Evolutionary conservation across 495 filamentous ascomycete genomes (phyloP).

Genomic region (Beverwykella pulmonaria): DNA sequence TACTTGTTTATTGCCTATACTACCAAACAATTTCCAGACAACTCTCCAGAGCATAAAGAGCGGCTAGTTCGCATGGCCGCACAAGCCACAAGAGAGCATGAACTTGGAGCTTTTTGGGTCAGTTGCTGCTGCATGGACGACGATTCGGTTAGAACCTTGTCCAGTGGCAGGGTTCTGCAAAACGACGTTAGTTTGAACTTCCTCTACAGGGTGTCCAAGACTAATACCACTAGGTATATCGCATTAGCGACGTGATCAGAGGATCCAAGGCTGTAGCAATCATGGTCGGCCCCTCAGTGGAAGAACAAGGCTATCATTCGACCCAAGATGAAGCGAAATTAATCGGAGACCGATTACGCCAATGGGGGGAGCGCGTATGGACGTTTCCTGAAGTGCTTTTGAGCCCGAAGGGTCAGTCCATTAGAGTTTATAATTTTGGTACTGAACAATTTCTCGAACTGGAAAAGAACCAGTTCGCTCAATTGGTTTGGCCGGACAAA

Average conservation of each 20-base stretch:
- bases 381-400: slow-evolving; percentile 53
- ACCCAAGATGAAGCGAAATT: not conserved
- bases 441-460: not conserved
- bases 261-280: slow-evolving; percentile 44
- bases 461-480: slow-evolving; percentile 28
- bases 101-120: slow-evolving; percentile 45
- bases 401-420: slow-evolving; percentile 16
- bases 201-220: no score
- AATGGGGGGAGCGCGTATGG: slow-evolving; percentile 54
- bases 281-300: slow-evolving; percentile 31
- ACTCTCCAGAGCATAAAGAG: slow-evolving; percentile 5
- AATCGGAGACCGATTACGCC: slow-evolving; percentile 13
- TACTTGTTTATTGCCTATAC: slow-evolving; percentile 43
- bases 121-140: slow-evolving; percentile 17
- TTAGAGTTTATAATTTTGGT: slow-evolving; percentile 36
- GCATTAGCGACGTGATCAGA: slow-evolving; percentile 49
- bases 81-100: slow-evolving; percentile 38
- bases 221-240: slow-evolving; percentile 39
- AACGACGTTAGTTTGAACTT: no score
- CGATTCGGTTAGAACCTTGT: not conserved
- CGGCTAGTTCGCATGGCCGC: slow-evolving; percentile 35
- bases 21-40: slow-evolving; percentile 36
- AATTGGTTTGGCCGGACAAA: slow-evolving; percentile 33
- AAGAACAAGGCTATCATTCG: not conserved
- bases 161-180: not conserved